These are phyloP conservation scores for Leccinum sublutescens DNA, from an alignment of 768 basidiomycete species.

Conservation along the genomic window DNA sequence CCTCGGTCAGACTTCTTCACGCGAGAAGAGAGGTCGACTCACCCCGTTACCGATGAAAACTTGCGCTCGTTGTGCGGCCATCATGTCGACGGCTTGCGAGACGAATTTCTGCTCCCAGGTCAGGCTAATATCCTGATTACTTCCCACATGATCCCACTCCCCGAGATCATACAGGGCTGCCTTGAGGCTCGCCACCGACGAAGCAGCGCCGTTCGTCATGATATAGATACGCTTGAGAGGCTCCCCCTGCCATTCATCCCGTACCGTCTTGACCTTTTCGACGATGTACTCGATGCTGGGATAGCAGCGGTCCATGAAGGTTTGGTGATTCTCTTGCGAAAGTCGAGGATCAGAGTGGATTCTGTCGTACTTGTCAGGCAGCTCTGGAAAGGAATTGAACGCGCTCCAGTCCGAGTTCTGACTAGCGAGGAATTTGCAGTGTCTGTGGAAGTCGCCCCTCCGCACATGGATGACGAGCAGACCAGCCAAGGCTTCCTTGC, in stretches of 20 bases:
- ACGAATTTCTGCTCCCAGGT: conserved; percentile 43
- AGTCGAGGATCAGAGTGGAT: conserved; percentile 28
- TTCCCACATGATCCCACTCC: conserved; percentile 39
- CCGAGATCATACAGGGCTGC: conserved; percentile 29
- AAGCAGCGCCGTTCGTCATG: conserved; percentile 43
- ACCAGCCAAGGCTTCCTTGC: conserved; percentile 26
- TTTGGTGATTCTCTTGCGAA: conserved; percentile 20
- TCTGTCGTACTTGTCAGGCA: conserved; percentile 36
- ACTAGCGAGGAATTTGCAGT: conserved; percentile 41
- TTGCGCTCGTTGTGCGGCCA: conserved; percentile 43
- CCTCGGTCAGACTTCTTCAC: neutral
- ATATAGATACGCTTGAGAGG: conserved; percentile 41
- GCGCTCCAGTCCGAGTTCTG: conserved; percentile 36
- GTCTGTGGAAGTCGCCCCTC: conserved; percentile 45
- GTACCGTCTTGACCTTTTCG: conserved; percentile 34
- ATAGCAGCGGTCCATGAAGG: conserved; percentile 41
- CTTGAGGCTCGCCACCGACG: conserved; percentile 41
- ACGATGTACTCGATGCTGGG: conserved; percentile 42
- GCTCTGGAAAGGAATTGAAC: conserved; percentile 43
- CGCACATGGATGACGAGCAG: conserved; percentile 51
- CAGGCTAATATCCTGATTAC: conserved; percentile 41
- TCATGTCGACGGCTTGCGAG: conserved; percentile 49
- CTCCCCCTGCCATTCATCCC: conserved; percentile 19
- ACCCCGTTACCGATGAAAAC: conserved; percentile 56
- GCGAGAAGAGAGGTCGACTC: conserved; percentile 13